These are phyloP conservation scores for Backusella psychrophila DNA, from an alignment of 192 early-diverging fungal species.

Conservation along the genomic window DNA sequence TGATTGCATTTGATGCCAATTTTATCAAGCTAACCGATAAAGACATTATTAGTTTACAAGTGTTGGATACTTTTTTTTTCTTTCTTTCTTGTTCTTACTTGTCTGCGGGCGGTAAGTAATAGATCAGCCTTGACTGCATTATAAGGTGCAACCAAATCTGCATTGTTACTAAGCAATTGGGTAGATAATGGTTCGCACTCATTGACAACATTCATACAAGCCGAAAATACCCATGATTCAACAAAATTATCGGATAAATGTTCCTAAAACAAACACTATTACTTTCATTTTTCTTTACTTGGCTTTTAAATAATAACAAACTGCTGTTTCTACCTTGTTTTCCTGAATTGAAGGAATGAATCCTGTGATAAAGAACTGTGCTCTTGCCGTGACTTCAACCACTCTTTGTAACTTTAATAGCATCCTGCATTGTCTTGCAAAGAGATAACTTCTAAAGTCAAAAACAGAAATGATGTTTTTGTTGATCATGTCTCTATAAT, in stretches of 20 bases:
- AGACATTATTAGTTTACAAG: conserved; percentile 1
- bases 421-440: conserved; percentile 86
- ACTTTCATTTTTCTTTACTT: no score
- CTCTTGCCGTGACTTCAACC: conserved; percentile 65
- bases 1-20: conserved; percentile 61
- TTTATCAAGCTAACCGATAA: conserved; percentile 62
- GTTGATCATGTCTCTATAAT: conserved; percentile 85
- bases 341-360: conserved; percentile 73
- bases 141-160: conserved; percentile 49
- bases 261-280: conserved; percentile 11
- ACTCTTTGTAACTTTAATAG: conserved; percentile 65
- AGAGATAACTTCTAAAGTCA: conserved; percentile 95
- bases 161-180: conserved; percentile 36
- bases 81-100: conserved; percentile 49
- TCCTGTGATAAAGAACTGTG: conserved; percentile 69
- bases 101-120: conserved; percentile 69
- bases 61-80: background rate
- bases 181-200: conserved; percentile 78
- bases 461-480: conserved; percentile 92
- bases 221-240: conserved; percentile 80
- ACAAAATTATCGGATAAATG: conserved; percentile 61
- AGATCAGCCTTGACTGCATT: conserved; percentile 77
- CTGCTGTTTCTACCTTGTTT: conserved; percentile 50
- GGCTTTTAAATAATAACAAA: background rate
- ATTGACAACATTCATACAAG: conserved; percentile 71